Evolutionary conservation across 495 filamentous ascomycete species (phyloP), one percentile per base, ranked within the genome.

Genomic region (Xylaria intraflava): DNA sequence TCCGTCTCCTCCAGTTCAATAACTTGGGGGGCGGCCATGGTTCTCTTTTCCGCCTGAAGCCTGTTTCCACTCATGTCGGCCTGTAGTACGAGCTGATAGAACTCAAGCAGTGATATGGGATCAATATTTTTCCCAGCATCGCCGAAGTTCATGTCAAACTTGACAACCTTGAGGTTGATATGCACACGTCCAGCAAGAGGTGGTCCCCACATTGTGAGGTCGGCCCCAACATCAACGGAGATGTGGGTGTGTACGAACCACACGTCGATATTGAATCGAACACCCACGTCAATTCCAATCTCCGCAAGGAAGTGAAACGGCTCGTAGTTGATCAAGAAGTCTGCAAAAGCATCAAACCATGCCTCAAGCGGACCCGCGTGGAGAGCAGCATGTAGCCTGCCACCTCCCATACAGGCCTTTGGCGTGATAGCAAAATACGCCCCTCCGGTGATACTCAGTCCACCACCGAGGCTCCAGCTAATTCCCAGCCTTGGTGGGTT

Each of bases 401-500:
- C 73, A 7, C 77, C 77, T 14, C 58, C 73, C 77, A 80, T 80
- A 54, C 60, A 67, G 0, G 47, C 59, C 38, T 73, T 72, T 3
- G 76, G 75, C 2, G 76, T 80, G 40, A 81, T 71, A 39, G 74
- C 76, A 49, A 77, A 78, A 56, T 77, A 78, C 6, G 69, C 67
- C 42, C 71, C 46, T 0, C 76, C 77, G 1, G 20, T 40, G 49
- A 81, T 70, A 11, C 51, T 62, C 19, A 79, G 39, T 1, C 27
- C 14, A 6, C 35, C 30, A 44, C 56, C 66, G 8, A 71, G 36
- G 6, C 19, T 29, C 64, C 66, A 80, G 31, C 36, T 51, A 35
- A 81, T 78, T 7, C 49, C 69, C 2, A 82, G 56, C 9, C 79
- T 65, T 2, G 63, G 55, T 0, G 75, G 74, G 16, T 60, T 57